Percentiles rank a stretch among this genome's conserved stretches.
phyloP scores from a whole-genome alignment of 2,329 filamentous ascomycete species.

The Westerdykella ornata region DNA sequence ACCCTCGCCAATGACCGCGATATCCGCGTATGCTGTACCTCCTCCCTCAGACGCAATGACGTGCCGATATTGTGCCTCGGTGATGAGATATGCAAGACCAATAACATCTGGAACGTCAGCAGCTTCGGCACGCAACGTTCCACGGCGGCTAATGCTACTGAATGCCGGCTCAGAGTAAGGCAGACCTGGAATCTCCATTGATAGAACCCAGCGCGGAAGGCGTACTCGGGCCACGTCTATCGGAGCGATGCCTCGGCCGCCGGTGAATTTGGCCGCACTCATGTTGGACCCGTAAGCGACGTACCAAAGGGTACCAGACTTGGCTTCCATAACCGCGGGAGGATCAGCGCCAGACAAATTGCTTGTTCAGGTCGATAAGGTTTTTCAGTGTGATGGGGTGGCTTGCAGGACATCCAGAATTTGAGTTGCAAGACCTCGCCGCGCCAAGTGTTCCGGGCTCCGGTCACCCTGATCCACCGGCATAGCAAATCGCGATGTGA shows the following conservation, averaged over 20 bases:
- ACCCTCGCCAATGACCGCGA: not conserved
- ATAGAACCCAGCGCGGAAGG: constrained; percentile 9
- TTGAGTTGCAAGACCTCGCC: too few species aligned
- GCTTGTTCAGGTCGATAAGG: too few species aligned
- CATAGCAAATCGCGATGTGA: too few species aligned
- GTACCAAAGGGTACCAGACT: constrained; percentile 11
- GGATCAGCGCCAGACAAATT: too few species aligned
- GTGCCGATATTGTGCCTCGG: constrained; percentile 7
- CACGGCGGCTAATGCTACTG: constrained; percentile 4
- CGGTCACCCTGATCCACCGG: too few species aligned
- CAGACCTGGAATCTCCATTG: constrained; percentile 11
- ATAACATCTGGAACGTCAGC: constrained; percentile 2
- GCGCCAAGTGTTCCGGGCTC: too few species aligned
- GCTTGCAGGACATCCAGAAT: too few species aligned
- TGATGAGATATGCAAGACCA: constrained; percentile 15
- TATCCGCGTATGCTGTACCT: constrained; percentile 10
- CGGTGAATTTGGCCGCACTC: constrained; percentile 12
- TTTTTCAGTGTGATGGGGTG: too few species aligned
- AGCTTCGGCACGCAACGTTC: not conserved
- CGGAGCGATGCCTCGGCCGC: constrained; percentile 11
- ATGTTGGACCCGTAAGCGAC: constrained; percentile 20
- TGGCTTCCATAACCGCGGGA: not conserved
- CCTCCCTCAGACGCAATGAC: constrained; percentile 17
- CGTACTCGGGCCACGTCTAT: constrained; percentile 1
- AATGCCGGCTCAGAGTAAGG: constrained; percentile 17